Evolutionary conservation across 2,329 filamentous ascomycete genomes (phyloP).

Genomic region (Madurella mycetomatis): DNA sequence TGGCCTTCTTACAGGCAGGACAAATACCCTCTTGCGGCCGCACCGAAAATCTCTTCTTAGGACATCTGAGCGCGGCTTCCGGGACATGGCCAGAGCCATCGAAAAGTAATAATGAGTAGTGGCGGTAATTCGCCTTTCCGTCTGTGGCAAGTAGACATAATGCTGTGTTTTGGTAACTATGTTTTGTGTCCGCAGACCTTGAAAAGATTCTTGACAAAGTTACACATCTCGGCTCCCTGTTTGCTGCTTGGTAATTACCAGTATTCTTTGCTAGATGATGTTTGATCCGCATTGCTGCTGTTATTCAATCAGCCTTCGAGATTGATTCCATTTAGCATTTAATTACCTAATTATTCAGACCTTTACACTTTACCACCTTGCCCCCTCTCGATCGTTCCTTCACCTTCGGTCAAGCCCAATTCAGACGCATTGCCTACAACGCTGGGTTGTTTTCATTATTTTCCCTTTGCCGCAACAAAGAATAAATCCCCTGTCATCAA

Average conservation of each 20-base stretch:
- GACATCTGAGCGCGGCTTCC: not conserved
- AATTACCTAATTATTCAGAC: no score
- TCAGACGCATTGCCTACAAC: no score
- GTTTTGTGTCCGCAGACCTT: not conserved
- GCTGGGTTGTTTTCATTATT: no score
- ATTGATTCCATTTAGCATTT: no score
- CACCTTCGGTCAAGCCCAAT: no score
- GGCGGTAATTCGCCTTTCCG: not conserved
- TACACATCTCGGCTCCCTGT: not conserved
- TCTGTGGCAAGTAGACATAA: not conserved
- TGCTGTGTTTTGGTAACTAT: constrained; percentile 7
- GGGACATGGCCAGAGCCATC: not conserved
- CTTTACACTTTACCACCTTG: no score
- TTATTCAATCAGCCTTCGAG: not conserved
- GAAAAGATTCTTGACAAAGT: not conserved
- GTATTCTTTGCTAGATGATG: not conserved
- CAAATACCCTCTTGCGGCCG: not conserved
- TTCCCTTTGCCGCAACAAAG: no score
- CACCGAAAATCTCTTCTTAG: not conserved
- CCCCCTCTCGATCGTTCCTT: no score
- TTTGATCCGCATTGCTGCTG: not conserved
- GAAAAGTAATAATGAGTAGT: not conserved
- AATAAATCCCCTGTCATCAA: no score
- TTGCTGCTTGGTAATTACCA: not conserved
- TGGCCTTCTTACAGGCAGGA: not conserved